Base-by-base conservation (phyloP, 1,139 yeast species). In the Candida gigantensis region DNA sequence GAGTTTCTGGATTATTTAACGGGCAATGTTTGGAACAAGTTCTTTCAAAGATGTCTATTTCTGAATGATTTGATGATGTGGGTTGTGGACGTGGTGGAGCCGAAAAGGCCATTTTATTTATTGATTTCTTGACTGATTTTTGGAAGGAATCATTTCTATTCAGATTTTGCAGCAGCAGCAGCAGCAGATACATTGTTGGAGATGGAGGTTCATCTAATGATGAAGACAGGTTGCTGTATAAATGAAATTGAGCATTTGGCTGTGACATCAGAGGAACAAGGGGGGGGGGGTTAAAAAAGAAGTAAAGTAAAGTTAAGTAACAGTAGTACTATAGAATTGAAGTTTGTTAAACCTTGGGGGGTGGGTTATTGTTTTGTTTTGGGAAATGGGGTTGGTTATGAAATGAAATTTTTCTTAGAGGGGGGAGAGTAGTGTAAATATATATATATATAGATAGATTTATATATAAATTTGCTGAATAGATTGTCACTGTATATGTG, bases 1-100 rank as follows among this genome's bases (percentile, higher is more conserved):
- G 64, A 12, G 41, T 46, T 34, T 43, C 50, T 3, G 42, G 42
- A 28, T 43, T 45, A 7, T 40, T 35, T 13, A 43, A 36, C 15
- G 21, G 26, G n/a, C 29, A 11, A 11, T 31, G 33, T 15, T 27
- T 31, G 14, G 32, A 14, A 18, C 45, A 39, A 8, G 46, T 37
- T 38, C 50, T 26, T 43, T 46, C 50, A 37, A 46, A 46, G 5
- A 46, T 46, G 30, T 44, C 48, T 28, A 37, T 35, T 8, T 42
- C 32, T 8, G 45, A 33, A 4, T n/a, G n/a, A n/a, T n/a, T n/a
- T n/a, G n/a, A n/a, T n/a, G n/a, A n/a, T n/a, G n/a, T n/a, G n/a
- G n/a, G n/a, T n/a, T n/a, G 23, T 7, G n/a, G 28, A 24, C 26
- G 18, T 10, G 10, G 21, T 18, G 32, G 30, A 11, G 47, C 41